Evolutionary conservation across 495 filamentous ascomycete species (phyloP).

Genomic region (Xylaria flabelliformis): DNA sequence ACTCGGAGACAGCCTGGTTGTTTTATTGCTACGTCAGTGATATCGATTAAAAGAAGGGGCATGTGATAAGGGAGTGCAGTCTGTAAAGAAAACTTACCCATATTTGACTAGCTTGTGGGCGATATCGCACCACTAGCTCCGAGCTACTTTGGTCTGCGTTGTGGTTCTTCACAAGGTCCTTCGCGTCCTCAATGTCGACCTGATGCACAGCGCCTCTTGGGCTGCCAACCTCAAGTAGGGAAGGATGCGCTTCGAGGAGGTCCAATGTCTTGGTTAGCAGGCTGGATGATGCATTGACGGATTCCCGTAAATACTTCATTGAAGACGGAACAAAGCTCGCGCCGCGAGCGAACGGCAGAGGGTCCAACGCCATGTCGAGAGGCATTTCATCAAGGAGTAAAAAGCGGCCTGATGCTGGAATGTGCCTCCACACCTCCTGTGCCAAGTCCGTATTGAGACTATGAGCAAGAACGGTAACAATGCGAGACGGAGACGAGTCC

Average conservation of each 20-base stretch:
- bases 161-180: not conserved
- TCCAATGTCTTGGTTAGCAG: constrained; percentile 23
- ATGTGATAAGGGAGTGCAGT: not conserved
- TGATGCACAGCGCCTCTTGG: not conserved
- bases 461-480: constrained; percentile 27
- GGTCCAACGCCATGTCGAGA: constrained; percentile 23
- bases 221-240: not conserved
- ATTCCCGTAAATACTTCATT: constrained; percentile 29
- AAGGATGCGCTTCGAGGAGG: constrained; percentile 24
- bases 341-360: constrained; percentile 29
- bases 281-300: constrained; percentile 17
- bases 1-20: constrained; percentile 51
- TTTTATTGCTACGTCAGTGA: not conserved
- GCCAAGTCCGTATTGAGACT: constrained; percentile 21
- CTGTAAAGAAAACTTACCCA: constrained; percentile 12
- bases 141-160: not conserved
- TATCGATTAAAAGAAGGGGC: not conserved
- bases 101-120: constrained; percentile 19
- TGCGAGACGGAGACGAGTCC: constrained; percentile 24
- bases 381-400: constrained; percentile 25
- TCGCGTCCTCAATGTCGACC: constrained; percentile 23
- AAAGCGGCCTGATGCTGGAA: constrained; percentile 29
- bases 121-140: constrained; percentile 16
- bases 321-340: constrained; percentile 31
- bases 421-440: constrained; percentile 32